Conservation (phyloP, 2,329 filamentous ascomycete genomes). For the Colletotrichum theobromicola region DNA sequence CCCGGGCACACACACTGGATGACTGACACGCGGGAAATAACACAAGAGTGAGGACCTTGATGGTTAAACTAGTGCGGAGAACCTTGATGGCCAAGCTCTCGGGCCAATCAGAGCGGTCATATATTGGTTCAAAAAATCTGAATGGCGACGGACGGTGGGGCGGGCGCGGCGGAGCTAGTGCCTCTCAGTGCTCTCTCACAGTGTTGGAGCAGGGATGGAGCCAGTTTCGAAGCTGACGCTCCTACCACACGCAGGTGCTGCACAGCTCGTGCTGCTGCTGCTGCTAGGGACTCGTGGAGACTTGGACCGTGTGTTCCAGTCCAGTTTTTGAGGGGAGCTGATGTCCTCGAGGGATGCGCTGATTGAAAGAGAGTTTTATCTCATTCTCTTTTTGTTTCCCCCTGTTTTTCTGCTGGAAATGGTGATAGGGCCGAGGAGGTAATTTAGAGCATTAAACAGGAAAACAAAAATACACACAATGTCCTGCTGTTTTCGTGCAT, state of each 20-base stretch:
- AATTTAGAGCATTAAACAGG: neutral
- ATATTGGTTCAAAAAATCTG: neutral
- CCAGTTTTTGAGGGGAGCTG: neutral
- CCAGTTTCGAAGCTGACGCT: neutral
- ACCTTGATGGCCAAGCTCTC: constrained; percentile 6
- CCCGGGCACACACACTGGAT: neutral
- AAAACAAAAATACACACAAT: neutral
- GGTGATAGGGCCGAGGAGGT: neutral
- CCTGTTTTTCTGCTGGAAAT: neutral
- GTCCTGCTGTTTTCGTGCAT: neutral
- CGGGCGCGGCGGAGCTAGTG: neutral
- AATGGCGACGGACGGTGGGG: neutral
- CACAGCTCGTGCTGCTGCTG: neutral
- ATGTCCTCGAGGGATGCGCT: neutral
- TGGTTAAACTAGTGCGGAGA: constrained; percentile 17
- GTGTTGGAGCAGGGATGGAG: constrained; percentile 6
- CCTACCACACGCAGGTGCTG: neutral
- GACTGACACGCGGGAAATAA: neutral
- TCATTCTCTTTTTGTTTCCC: neutral
- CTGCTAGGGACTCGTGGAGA: neutral
- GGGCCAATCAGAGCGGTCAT: neutral
- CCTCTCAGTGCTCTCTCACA: too few species aligned
- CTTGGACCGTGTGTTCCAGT: neutral
- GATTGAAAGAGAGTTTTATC: neutral
- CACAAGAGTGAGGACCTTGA: constrained; percentile 11